These are phyloP conservation scores for Russula abietina DNA, from an alignment of 768 basidiomycete species.

Conservation along the genomic window DNA sequence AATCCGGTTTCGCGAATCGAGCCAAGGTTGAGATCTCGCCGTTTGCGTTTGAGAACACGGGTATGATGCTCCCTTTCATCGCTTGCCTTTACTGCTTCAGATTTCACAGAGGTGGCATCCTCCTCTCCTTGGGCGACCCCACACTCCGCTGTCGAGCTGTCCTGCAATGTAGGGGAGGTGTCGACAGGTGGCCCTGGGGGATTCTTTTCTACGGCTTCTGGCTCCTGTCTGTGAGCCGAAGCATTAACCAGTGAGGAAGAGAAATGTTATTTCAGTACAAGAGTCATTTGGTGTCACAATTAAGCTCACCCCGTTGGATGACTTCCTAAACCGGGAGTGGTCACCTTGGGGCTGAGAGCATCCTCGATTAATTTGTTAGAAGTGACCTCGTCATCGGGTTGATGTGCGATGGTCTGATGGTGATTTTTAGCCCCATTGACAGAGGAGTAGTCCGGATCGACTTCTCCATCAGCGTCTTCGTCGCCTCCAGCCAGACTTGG, in stretches of 20 bases:
- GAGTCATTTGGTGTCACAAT: too few species aligned
- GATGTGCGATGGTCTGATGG: not conserved
- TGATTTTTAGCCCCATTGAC: not conserved
- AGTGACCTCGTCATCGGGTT: not conserved
- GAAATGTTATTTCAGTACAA: not conserved
- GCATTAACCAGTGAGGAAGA: not conserved
- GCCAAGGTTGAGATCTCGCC: slow-evolving; percentile 16
- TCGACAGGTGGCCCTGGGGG: not conserved
- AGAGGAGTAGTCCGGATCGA: slow-evolving; percentile 22
- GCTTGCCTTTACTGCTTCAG: not conserved
- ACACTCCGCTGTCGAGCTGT: not conserved
- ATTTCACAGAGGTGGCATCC: not conserved
- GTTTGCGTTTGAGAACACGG: slow-evolving; percentile 28
- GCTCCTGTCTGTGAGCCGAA: not conserved
- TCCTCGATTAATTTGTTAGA: slow-evolving; percentile 1
- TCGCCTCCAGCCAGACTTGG: slow-evolving; percentile 2
- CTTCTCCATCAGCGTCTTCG: slow-evolving; percentile 24
- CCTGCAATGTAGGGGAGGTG: not conserved
- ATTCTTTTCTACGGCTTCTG: not conserved
- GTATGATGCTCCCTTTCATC: not conserved
- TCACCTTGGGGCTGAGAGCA: not conserved
- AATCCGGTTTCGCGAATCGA: slow-evolving; percentile 28
- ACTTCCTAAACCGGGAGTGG: not conserved
- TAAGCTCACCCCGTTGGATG: slow-evolving; percentile 3
- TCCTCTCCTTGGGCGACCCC: not conserved